A percentile compares a stretch with the other conserved stretches of the same genome.
These are phyloP conservation scores for Aureobasidium sp. DNA, from an alignment of 2,329 filamentous ascomycete genomes.

Conservation along the genomic window DNA sequence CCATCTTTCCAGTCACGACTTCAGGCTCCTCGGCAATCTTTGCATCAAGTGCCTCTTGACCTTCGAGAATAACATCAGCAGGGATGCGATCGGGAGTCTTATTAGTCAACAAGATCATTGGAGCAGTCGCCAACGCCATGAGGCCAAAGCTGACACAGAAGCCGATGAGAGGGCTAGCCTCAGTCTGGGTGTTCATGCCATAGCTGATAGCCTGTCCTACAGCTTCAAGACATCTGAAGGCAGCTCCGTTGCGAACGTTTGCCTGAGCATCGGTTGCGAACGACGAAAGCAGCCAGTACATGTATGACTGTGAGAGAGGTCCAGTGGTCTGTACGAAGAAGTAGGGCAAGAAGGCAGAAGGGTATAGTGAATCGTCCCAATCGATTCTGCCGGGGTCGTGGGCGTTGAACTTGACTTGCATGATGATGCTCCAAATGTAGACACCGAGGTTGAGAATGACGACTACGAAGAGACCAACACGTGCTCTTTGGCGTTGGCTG, in stretches of 20 bases:
- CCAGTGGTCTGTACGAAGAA: conserved; percentile 11
- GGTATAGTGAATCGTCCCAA: conserved; percentile 5
- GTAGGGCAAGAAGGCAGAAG: neutral
- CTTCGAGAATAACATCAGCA: conserved; percentile 16
- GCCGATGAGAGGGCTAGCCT: neutral
- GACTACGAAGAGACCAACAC: conserved; percentile 37
- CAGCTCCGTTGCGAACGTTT: conserved; percentile 7
- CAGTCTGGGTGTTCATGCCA: conserved; percentile 8
- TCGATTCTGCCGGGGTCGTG: conserved; percentile 5
- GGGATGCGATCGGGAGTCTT: conserved; percentile 24
- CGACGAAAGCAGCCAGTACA: conserved; percentile 11
- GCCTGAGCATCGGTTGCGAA: conserved; percentile 10
- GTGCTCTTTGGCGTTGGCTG: conserved; percentile 43
- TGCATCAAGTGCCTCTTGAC: neutral
- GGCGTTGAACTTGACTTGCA: conserved; percentile 10
- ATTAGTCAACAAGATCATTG: conserved; percentile 26
- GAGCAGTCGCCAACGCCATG: conserved; percentile 24
- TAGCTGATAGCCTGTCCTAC: conserved; percentile 8
- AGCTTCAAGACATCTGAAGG: conserved; percentile 7
- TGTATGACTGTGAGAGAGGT: conserved; percentile 7
- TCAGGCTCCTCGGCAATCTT: conserved; percentile 2
- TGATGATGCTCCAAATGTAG: conserved; percentile 9
- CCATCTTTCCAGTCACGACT: neutral
- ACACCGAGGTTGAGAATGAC: conserved; percentile 36
- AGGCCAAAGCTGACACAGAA: conserved; percentile 25